A percentile compares a stretch with the other conserved stretches of the same genome.
Conservation (phyloP, 768 basidiomycete genomes). For the Mycena haematopus region DNA sequence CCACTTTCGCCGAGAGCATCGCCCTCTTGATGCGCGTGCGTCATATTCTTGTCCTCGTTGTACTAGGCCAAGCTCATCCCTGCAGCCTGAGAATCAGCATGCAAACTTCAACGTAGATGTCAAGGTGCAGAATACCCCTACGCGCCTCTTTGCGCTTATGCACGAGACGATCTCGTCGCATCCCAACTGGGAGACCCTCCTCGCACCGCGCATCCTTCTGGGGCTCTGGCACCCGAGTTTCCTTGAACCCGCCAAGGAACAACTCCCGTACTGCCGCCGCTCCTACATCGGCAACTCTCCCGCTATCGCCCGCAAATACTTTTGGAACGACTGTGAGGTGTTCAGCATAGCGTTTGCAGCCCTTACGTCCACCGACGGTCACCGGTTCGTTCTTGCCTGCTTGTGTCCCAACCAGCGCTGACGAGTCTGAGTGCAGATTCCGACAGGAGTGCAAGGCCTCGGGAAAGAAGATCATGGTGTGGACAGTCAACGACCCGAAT, state of each 20-base stretch:
- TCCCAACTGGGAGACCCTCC: constrained; percentile 71
- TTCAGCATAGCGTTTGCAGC: constrained; percentile 85
- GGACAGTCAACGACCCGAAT: constrained; percentile 92
- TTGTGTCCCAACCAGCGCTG: constrained; percentile 9
- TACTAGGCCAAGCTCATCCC: constrained; percentile 18
- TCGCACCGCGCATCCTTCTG: constrained; percentile 82
- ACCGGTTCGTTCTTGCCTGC: constrained; percentile 51
- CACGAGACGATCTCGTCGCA: constrained; percentile 68
- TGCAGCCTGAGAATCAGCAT: constrained; percentile 74
- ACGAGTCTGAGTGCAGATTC: constrained; percentile 58
- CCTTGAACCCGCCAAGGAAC: constrained; percentile 72
- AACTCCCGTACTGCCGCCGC: constrained; percentile 82
- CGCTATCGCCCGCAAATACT: constrained; percentile 79
- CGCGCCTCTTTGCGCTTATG: constrained; percentile 83
- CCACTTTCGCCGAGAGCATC: constrained; percentile 88
- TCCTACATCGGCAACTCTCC: constrained; percentile 85
- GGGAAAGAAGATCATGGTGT: constrained; percentile 88
- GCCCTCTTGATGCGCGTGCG: constrained; percentile 76
- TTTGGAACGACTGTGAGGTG: constrained; percentile 86
- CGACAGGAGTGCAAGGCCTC: constrained; percentile 75
- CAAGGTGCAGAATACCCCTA: constrained; percentile 92
- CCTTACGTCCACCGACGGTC: constrained; percentile 76
- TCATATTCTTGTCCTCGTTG: constrained; percentile 17
- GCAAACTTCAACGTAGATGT: constrained; percentile 90
- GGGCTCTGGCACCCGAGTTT: constrained; percentile 95